These are phyloP conservation scores for Beta lomatogona DNA, from an alignment of 179 eudicot genomes.

Conservation along the genomic window DNA sequence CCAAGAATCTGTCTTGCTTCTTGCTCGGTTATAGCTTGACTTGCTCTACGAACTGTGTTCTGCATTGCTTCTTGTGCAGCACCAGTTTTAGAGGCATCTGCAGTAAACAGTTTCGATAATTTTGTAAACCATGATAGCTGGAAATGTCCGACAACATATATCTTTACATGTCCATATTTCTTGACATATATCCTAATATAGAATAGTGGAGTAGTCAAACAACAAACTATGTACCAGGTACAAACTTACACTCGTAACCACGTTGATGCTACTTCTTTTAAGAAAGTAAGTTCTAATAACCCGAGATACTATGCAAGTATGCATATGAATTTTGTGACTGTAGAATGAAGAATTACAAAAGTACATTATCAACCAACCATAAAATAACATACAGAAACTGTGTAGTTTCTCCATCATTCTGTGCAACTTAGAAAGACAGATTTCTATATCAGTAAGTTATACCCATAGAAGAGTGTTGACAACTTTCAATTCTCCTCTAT, in stretches of 20 bases:
- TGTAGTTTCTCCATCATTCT: background rate
- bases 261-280: background rate
- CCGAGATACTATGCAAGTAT: background rate
- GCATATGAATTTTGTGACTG: background rate
- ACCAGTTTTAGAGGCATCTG: conserved; percentile 85
- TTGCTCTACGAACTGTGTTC: conserved; percentile 60
- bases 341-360: no score
- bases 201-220: background rate
- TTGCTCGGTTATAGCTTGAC: conserved; percentile 72
- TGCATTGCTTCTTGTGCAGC: conserved; percentile 86
- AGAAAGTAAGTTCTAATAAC: no score
- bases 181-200: background rate
- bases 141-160: background rate
- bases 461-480: background rate
- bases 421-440: background rate
- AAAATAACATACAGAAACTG: background rate
- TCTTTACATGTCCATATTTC: background rate
- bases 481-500: background rate
- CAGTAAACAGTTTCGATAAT: conserved; percentile 13
- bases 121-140: background rate
- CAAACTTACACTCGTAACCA: background rate
- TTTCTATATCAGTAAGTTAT: background rate
- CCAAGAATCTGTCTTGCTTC: conserved; percentile 98
- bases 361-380: no score
- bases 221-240: background rate